Conservation (phyloP, 2,329 filamentous ascomycete genomes). For the Pseudopyrenochaeta lycopersici region DNA sequence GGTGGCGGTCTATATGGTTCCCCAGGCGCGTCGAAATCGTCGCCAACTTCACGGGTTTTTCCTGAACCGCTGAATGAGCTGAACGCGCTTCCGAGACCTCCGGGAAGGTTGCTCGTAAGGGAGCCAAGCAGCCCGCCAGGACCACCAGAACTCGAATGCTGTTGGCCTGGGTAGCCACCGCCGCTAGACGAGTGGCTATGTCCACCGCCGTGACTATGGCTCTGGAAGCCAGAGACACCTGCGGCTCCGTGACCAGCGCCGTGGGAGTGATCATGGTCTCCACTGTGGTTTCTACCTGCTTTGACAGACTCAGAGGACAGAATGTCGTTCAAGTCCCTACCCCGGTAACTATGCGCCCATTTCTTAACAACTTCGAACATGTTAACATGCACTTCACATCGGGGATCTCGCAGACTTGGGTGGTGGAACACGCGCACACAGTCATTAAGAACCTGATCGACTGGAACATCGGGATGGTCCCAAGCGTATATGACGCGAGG, state of each 20-base stretch:
- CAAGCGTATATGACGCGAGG: slow-evolving; percentile 91
- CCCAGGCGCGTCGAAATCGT: slow-evolving; percentile 16
- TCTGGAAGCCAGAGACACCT: slow-evolving; percentile 31
- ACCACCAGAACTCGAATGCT: slow-evolving; percentile 19
- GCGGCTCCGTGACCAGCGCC: slow-evolving; percentile 43
- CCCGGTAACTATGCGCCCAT: slow-evolving; percentile 78
- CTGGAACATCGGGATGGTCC: slow-evolving; percentile 84
- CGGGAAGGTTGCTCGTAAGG: slow-evolving; percentile 26
- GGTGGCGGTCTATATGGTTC: slow-evolving; percentile 30
- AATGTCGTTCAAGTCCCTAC: slow-evolving; percentile 74
- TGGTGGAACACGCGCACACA: slow-evolving; percentile 89
- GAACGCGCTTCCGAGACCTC: slow-evolving; percentile 24
- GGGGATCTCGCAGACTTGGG: slow-evolving; percentile 79
- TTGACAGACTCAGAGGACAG: slow-evolving; percentile 85
- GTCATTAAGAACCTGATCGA: slow-evolving; percentile 84
- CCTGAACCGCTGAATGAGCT: slow-evolving; percentile 29
- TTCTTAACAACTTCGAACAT: slow-evolving; percentile 89
- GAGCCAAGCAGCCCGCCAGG: slow-evolving; percentile 37
- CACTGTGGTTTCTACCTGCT: slow-evolving; percentile 78
- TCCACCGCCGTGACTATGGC: slow-evolving; percentile 26
- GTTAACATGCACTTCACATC: slow-evolving; percentile 79
- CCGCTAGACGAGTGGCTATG: slow-evolving; percentile 14
- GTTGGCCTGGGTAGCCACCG: slow-evolving; percentile 3
- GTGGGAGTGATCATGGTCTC: slow-evolving; percentile 43
- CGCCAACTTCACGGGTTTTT: slow-evolving; percentile 34